Evolutionary conservation across 225 moss, liverwort and hornwort species (phyloP).

Genomic region (Lunularia cruciata): DNA sequence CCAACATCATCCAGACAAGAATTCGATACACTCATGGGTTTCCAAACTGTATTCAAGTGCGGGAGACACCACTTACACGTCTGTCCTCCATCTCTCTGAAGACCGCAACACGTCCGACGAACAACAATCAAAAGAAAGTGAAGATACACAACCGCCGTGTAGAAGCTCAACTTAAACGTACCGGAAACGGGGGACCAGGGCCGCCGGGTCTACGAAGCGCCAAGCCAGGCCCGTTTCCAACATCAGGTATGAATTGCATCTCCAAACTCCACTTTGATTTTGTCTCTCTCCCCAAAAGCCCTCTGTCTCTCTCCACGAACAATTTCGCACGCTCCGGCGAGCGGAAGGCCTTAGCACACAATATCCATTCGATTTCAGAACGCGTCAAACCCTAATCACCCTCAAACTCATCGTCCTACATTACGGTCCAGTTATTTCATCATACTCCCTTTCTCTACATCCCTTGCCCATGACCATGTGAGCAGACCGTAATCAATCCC

Average conservation of each 20-base stretch:
- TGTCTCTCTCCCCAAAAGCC: not conserved
- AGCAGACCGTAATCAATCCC: no score
- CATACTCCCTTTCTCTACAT: not conserved
- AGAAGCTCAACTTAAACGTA: conserved; percentile 20
- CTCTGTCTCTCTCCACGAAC: not conserved
- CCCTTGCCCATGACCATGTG: no score
- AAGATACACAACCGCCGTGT: conserved; percentile 20
- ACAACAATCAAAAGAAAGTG: conserved; percentile 23
- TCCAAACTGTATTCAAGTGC: conserved; percentile 19
- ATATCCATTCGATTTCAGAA: not conserved
- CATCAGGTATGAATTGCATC: conserved; percentile 42
- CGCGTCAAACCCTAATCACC: conserved; percentile 2
- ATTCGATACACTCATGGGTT: not conserved
- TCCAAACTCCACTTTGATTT: not conserved
- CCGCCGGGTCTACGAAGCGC: conserved; percentile 36
- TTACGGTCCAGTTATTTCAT: not conserved
- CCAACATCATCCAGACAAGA: not conserved
- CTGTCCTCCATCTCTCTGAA: conserved; percentile 21
- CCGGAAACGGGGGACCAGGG: conserved; percentile 39
- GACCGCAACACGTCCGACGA: conserved; percentile 20
- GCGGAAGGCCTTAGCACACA: not conserved
- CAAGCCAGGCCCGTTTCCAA: conserved; percentile 31
- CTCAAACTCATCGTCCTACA: not conserved
- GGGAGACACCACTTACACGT: conserved; percentile 21
- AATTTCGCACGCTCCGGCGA: not conserved